These are phyloP conservation scores for Ajuga reptans DNA, from an alignment of 305 asterid genomes.

Conservation along the genomic window DNA sequence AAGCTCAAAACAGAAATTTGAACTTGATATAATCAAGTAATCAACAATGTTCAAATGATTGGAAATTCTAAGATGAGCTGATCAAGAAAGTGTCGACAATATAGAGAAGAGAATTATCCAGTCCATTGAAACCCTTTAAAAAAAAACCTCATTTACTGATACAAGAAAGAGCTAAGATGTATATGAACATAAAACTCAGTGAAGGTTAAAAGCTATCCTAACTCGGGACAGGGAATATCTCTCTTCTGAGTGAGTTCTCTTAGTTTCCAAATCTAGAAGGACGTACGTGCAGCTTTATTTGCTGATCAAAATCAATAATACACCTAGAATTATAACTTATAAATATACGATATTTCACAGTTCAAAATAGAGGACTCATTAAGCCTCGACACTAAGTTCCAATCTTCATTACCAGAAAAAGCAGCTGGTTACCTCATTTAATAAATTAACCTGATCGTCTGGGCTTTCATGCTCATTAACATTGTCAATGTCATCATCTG, in stretches of 20 bases:
- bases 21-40: neutral
- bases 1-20: neutral
- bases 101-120: neutral
- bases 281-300: too few relatives aligned
- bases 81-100: neutral
- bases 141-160: neutral
- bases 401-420: neutral
- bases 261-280: neutral
- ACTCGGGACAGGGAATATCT: neutral
- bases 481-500: conserved; percentile 18
- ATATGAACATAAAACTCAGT: neutral
- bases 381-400: neutral
- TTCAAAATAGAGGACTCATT: neutral
- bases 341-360: neutral
- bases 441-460: neutral
- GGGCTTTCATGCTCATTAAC: conserved; percentile 11
- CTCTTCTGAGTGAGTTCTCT: neutral
- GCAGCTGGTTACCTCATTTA: conserved; percentile 18
- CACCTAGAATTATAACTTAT: too few relatives aligned
- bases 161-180: neutral
- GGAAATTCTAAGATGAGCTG: neutral
- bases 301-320: neutral
- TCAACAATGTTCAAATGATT: neutral
- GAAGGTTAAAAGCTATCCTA: neutral
- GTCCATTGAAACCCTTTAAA: neutral